Evolutionary conservation across 1,284 basidiomycete genomes (phyloP), one percentile per base, ranked within the genome.

Genomic region (Cryptococcus sp.): DNA sequence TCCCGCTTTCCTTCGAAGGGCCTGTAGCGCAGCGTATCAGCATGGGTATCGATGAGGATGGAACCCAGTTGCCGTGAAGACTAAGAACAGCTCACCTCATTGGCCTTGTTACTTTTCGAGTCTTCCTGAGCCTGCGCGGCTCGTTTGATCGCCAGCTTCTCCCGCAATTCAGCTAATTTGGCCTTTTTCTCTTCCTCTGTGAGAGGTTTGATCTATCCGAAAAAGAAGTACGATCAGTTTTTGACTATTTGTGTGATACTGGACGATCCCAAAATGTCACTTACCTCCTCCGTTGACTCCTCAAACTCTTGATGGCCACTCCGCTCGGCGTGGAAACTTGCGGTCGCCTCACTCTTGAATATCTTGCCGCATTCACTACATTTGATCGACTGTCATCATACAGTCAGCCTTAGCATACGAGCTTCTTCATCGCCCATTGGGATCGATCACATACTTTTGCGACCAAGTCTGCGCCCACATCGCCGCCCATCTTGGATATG

Each of bases 261-360:
- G 46, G 29, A 23, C 23, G 29, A 15, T 39, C 25, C 0, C 37
- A 15, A 38, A 11, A 55, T 11, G 3, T 17, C 29, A 66, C 78
- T 59, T 34, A 91, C 91, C 83, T 96, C 94, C 73, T 98, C 93
- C 0, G 87, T 90, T 5, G 90, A 93, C 76, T 99, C 94, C 73
- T 95, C 93, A 66, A 97, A 97, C 64, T 92, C 86, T 73, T 91
- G 88, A 73, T 98, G 94, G 0, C 94, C 94, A 62, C 87, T 90
- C 80, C 93, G 94, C 77, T 96, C 92, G 3, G 94, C 94, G 72
- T 98, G 94, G 79, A 88, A 97, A 67, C 89, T 89, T 19, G 94
- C 94, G 13, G 95, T 81, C 1, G 89, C 91, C 6, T 89, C 87
- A 63, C 91, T 92, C 72, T 86, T 87, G 82, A 95, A 94, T 34